These are phyloP conservation scores for Fusarium musae DNA, from an alignment of 2,329 filamentous ascomycete species.

Conservation along the genomic window DNA sequence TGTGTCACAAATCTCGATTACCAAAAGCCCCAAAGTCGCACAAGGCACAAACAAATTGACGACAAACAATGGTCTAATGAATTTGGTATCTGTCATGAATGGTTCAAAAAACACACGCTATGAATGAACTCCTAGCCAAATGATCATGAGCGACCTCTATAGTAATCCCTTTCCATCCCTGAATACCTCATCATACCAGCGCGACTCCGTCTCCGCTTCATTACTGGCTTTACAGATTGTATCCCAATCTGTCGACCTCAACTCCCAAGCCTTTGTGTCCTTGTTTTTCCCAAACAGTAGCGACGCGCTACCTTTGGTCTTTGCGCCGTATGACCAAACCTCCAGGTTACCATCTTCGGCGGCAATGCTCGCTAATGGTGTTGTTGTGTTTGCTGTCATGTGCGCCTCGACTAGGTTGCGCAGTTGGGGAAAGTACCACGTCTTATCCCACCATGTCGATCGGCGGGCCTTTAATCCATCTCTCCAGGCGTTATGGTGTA, in stretches of 20 bases:
- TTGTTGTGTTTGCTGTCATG: slow-evolving; percentile 21
- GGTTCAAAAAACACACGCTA: slow-evolving; percentile 31
- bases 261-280: slow-evolving; percentile 29
- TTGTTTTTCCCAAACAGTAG: slow-evolving; percentile 40
- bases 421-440: slow-evolving; percentile 42
- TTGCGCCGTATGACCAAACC: slow-evolving; percentile 27
- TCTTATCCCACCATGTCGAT: slow-evolving; percentile 42
- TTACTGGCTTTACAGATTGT: slow-evolving; percentile 35
- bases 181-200: slow-evolving; percentile 41
- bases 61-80: background rate
- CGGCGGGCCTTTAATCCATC: slow-evolving; percentile 40
- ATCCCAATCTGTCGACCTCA: slow-evolving; percentile 35
- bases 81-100: slow-evolving; percentile 19
- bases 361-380: slow-evolving; percentile 24
- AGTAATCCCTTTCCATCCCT: slow-evolving; percentile 36
- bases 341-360: slow-evolving; percentile 23
- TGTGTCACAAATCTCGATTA: background rate
- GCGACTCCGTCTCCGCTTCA: slow-evolving; percentile 15
- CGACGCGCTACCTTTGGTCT: slow-evolving; percentile 15
- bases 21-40: background rate
- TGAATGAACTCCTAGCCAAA: slow-evolving; percentile 29
- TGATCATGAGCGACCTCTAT: slow-evolving; percentile 13
- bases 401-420: slow-evolving; percentile 36
- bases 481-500: slow-evolving; percentile 44
- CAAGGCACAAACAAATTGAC: background rate